A percentile compares a stretch with the other conserved stretches of the same genome.
These are phyloP conservation scores for Rhizopogon salebrosus DNA, from an alignment of 768 basidiomycete genomes.

Conservation along the genomic window DNA sequence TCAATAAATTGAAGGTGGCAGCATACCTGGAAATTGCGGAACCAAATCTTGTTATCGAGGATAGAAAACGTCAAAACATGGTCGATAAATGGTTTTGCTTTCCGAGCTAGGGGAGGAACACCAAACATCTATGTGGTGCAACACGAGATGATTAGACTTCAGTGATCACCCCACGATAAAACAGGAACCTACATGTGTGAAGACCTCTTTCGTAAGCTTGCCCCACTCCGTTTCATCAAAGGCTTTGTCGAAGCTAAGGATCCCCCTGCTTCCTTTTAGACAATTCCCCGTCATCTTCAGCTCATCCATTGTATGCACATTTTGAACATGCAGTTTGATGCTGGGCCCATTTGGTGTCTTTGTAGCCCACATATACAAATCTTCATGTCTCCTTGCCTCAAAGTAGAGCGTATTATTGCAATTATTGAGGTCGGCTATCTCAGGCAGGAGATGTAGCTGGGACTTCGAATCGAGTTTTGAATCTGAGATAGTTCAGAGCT, in stretches of 20 bases:
- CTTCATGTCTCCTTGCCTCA: conserved; percentile 92
- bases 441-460: conserved; percentile 86
- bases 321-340: conserved; percentile 96
- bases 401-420: conserved; percentile 98
- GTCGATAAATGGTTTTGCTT: conserved; percentile 95
- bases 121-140: conserved; percentile 75
- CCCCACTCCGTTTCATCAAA: conserved; percentile 91
- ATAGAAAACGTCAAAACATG: conserved; percentile 96
- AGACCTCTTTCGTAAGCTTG: conserved; percentile 84
- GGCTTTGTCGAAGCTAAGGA: conserved; percentile 86
- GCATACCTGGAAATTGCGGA: conserved; percentile 93
- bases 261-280: conserved; percentile 88
- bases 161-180: conserved; percentile 1
- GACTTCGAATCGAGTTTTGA: conserved; percentile 97
- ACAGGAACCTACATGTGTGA: conserved; percentile 69
- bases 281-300: conserved; percentile 99
- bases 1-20: not conserved
- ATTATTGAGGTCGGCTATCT: conserved; percentile 94
- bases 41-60: conserved; percentile 96
- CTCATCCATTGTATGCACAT: conserved; percentile 99
- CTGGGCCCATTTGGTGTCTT: conserved; percentile 98
- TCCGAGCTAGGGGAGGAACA: conserved; percentile 85
- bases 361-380: conserved; percentile 93
- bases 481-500: conserved; percentile 44
- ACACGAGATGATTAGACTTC: not conserved